Base-by-base conservation (phyloP, 305 asterid genomes). In the Galium porrigens region DNA sequence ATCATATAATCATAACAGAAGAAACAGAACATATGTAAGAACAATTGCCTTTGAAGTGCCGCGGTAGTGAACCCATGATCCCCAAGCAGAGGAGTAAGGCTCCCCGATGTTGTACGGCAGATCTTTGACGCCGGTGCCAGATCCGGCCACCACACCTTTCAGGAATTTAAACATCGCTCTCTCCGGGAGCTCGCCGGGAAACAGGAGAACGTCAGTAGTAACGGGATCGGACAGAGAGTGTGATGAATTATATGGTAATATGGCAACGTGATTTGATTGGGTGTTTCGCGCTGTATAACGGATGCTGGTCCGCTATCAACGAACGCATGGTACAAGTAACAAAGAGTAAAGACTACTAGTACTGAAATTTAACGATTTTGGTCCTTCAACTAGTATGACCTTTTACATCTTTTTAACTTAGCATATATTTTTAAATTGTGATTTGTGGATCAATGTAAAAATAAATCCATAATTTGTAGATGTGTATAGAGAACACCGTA, bases 61-160 rank as follows among this genome's bases (percentile, higher is more conserved):
- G 44, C 95, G 95, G 71, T 74, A 73, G 80, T 92, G 99, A 68
- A 86, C 83, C 99, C 97, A 92, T 34, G 97, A 89, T 67, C 97
- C 99, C 99, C 99, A 92, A 67, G 95, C 86, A 58, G 94, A 81
- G 41, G 96, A 83, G 84, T 92, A 89, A 42, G 99, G 97, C 79
- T 92, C 99, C 48, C 96, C 97, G 74, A 92, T 81, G 80, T 80
- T 83, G 77, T 92, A 89, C 3, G 99, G 99, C 69, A 92, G 92
- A 92, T 92, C 96, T 75, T 89, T 89, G 63, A 87, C 80, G 78
- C 95, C 99, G 37, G 97, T 65, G 4, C 91, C 92, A 76, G 99
- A 89, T 85, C 99, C 97, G 77, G 61, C 85, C 11, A 92, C 99
- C 63, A 92, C 99, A 52, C 88, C 99, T 84, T 92, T 92, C 71